phyloP scores from a whole-genome alignment of 2,329 filamentous ascomycete species.

The Phaeosphaeria sp. region DNA sequence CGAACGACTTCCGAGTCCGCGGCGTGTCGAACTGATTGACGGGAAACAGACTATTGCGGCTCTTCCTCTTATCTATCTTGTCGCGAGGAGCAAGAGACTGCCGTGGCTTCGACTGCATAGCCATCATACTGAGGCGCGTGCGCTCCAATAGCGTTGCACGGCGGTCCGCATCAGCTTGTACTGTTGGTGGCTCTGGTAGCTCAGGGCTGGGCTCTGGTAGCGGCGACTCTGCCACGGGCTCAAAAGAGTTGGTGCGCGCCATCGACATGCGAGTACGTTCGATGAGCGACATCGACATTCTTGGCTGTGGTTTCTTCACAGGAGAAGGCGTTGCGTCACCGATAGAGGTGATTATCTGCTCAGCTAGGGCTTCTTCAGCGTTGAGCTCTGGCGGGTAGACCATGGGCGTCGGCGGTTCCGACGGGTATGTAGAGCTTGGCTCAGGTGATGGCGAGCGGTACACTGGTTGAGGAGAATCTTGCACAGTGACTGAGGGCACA shows the following conservation, averaged over 20 bases:
- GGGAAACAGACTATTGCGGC: constrained; percentile 52
- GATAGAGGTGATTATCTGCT: constrained; percentile 50
- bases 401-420: constrained; percentile 19
- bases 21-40: constrained; percentile 65
- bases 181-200: constrained; percentile 18
- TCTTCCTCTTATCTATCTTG: constrained; percentile 20
- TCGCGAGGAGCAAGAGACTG: constrained; percentile 22
- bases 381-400: constrained; percentile 28
- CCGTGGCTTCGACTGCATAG: constrained; percentile 53
- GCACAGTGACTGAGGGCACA: neutral
- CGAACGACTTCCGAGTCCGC: constrained; percentile 41
- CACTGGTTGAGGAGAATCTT: constrained; percentile 6
- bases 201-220: constrained; percentile 16
- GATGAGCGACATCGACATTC: constrained; percentile 52
- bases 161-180: constrained; percentile 27
- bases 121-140: constrained; percentile 80
- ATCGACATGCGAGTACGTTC: constrained; percentile 58
- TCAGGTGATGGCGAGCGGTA: constrained; percentile 17
- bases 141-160: constrained; percentile 68
- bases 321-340: constrained; percentile 51
- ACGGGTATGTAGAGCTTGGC: constrained; percentile 20
- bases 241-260: constrained; percentile 41
- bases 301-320: constrained; percentile 45
- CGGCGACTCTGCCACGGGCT: constrained; percentile 34
- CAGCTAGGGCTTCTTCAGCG: constrained; percentile 43